Base-by-base conservation (phyloP, 2,329 filamentous ascomycete species). In the Colletotrichum sp. region DNA sequence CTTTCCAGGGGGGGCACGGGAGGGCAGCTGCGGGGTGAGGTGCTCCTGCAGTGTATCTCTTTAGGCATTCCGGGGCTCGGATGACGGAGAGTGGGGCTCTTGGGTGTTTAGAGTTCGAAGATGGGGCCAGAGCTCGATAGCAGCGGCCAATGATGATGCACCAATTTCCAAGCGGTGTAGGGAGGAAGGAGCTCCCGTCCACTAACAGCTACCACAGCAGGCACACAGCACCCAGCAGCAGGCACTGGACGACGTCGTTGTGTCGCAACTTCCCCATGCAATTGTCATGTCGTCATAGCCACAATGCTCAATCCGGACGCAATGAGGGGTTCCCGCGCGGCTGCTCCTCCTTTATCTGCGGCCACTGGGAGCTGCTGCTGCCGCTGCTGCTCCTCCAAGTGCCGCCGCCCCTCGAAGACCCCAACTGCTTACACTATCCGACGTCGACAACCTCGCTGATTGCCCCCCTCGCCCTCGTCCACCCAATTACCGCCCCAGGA, bases 121-220 rank as follows among this genome's bases (percentile, higher is more conserved):
- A 30, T 26, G 26, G 62, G 30, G 62, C 36, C n/a, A 36, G 62
- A 7, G 16, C n/a, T 3, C 3, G 6, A 6, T 52, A 65, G 44
- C 70, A 34, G 3, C 8, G 2, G 18, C 71, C 71, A 74, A 71
- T 74, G 10, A 18, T 1, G 4, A 12, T 9, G 9, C 12, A n/a
- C 12, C 5, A 26, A 36, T 74, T 74, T 71, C 44, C 71, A 74
- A 74, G 71, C 71, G 30, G 67, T 57, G 44, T 26, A 39, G 32
- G 44, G 18, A 32, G n/a, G 44, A 52, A 52, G 44, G 44, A 52
- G 44, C 44, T 52, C 44, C 8, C 52, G n/a, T 21, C 39, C 59
- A 55, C 66, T 68, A 44, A 68, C 34, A 39, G 44, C 65, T 68
- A 18, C 65, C 6, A 49, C 39, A 57, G 21, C 12, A 36, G 39